Evolutionary conservation across 768 basidiomycete species (phyloP).

Genomic region (Termitomyces sp.): DNA sequence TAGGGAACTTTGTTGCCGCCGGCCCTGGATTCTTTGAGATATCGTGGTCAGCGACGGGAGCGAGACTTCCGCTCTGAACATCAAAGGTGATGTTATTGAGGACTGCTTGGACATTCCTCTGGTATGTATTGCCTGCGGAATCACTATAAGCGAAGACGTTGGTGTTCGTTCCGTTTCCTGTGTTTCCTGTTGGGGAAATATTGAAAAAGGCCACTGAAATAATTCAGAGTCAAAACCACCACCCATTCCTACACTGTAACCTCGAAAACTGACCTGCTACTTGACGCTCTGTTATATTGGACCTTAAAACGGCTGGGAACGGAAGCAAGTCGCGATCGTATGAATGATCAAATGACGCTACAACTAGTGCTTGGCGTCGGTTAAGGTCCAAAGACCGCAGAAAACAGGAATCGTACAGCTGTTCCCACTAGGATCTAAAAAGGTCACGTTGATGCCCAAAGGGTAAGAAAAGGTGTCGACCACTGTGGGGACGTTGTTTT

Average conservation of each 20-base stretch:
- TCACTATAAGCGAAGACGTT: slow-evolving; percentile 64
- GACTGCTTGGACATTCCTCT: slow-evolving; percentile 7
- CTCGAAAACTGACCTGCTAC: slow-evolving; percentile 39
- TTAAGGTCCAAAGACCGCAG: not conserved
- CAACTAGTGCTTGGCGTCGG: slow-evolving; percentile 28
- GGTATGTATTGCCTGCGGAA: slow-evolving; percentile 53
- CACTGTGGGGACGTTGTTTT: slow-evolving; percentile 31
- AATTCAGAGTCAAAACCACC: not conserved
- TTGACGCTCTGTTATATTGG: slow-evolving; percentile 57
- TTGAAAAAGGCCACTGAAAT: slow-evolving; percentile 30
- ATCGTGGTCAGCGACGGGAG: not conserved
- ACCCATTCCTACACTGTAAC: slow-evolving; percentile 12
- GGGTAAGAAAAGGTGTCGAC: slow-evolving; percentile 40
- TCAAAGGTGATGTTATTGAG: slow-evolving; percentile 7
- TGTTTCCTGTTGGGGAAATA: slow-evolving; percentile 30
- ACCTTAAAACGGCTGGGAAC: slow-evolving; percentile 54
- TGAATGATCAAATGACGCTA: slow-evolving; percentile 57
- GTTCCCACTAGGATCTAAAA: slow-evolving; percentile 25
- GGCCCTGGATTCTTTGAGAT: not conserved
- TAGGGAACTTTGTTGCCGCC: not conserved
- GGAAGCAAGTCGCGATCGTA: slow-evolving; percentile 60
- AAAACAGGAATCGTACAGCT: slow-evolving; percentile 25
- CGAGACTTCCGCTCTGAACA: slow-evolving; percentile 5
- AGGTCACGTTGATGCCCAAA: slow-evolving; percentile 37
- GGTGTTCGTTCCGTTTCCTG: slow-evolving; percentile 64